Conservation (phyloP, 108 stramenopile genomes). For the Pseudonitzschia pungens region DNA sequence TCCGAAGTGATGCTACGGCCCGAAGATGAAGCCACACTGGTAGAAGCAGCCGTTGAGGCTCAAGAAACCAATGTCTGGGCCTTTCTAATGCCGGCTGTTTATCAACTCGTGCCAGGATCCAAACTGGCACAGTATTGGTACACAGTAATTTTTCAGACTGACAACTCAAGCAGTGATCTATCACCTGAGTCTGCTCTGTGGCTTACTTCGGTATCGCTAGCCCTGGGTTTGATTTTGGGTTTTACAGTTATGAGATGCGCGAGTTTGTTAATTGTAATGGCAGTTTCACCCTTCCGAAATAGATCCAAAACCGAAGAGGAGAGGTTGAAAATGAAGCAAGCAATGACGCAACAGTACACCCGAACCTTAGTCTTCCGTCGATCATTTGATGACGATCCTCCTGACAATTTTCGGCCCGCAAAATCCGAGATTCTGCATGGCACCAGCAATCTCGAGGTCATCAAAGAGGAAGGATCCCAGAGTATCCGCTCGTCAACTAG, state of each 20-base stretch:
- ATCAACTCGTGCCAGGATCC: constrained; percentile 55
- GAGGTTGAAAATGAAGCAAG: background rate
- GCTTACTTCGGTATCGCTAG: constrained; percentile 45
- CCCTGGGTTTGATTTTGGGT: constrained; percentile 44
- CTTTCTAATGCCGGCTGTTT: constrained; percentile 50
- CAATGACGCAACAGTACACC: background rate
- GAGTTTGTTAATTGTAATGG: background rate
- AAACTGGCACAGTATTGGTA: constrained; percentile 52
- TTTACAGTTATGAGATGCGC: constrained; percentile 29
- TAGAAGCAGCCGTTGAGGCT: constrained; percentile 37
- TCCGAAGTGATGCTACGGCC: constrained; percentile 20
- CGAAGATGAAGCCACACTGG: constrained; percentile 36
- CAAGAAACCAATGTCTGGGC: constrained; percentile 43
- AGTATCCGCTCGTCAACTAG: too few relatives aligned
- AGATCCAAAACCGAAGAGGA: background rate
- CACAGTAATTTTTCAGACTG: constrained; percentile 37
- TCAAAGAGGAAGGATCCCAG: background rate
- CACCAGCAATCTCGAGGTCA: background rate
- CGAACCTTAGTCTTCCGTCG: background rate
- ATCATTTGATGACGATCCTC: background rate
- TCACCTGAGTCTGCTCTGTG: background rate
- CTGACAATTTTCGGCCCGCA: too few relatives aligned
- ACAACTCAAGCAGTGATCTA: too few relatives aligned
- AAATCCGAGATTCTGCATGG: background rate
- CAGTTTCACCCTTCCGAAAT: background rate